A percentile compares a stretch with the other conserved stretches of the same genome.
phyloP scores from a whole-genome alignment of 148 eudicot species.

The Pharnaceum exiguum region DNA sequence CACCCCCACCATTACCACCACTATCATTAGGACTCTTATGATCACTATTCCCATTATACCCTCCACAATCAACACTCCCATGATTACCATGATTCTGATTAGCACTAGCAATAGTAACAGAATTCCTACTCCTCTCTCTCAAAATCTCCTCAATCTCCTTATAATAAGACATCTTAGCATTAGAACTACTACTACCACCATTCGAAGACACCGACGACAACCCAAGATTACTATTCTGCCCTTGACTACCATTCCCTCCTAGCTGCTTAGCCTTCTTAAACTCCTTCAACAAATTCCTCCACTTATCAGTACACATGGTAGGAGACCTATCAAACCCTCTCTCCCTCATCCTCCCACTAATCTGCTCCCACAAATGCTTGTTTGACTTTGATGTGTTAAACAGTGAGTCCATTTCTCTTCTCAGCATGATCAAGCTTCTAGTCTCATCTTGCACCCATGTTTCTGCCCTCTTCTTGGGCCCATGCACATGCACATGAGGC shows the following conservation, averaged over 20 bases:
- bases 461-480: constrained; percentile 74
- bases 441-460: constrained; percentile 89
- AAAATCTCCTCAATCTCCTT: constrained; percentile 79
- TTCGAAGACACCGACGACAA: too few species aligned
- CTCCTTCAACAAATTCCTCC: constrained; percentile 85
- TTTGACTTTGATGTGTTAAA: constrained; percentile 84
- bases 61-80: too few species aligned
- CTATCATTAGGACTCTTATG: constrained; percentile 17
- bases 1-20: background rate
- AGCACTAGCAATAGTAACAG: background rate
- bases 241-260: background rate
- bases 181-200: constrained; percentile 6
- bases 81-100: too few species aligned
- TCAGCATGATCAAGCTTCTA: constrained; percentile 43
- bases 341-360: constrained; percentile 74
- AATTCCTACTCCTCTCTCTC: constrained; percentile 36
- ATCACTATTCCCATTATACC: too few species aligned
- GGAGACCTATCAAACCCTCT: constrained; percentile 91
- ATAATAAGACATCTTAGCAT: constrained; percentile 61
- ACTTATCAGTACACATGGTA: constrained; percentile 93
- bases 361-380: constrained; percentile 88
- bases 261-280: constrained; percentile 62
- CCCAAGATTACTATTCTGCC: background rate
- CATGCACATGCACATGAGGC: background rate
- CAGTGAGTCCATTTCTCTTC: constrained; percentile 53